phyloP scores from a whole-genome alignment of 352 stramenopile genomes.

The Vaucheria bursata region DNA sequence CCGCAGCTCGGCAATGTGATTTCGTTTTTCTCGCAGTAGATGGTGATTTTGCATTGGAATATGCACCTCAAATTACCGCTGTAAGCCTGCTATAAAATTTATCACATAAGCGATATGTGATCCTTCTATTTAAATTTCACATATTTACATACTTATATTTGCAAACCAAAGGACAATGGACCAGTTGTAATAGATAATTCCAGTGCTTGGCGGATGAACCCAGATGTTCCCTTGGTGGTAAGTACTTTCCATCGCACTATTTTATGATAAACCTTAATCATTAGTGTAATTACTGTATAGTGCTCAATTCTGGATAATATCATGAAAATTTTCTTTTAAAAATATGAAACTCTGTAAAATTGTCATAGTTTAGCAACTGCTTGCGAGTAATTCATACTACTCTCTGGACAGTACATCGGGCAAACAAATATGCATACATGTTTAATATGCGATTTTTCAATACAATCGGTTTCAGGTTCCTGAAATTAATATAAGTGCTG shows the following conservation, averaged over 20 bases:
- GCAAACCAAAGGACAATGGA: conserved; percentile 48
- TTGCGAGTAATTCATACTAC: too few relatives aligned
- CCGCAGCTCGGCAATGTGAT: conserved; percentile 38
- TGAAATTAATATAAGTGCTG: conserved; percentile 42
- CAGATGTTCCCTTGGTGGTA: conserved; percentile 70
- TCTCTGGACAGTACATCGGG: too few relatives aligned
- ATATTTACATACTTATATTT: too few relatives aligned
- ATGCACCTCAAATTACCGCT: conserved; percentile 75
- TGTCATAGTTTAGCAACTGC: too few relatives aligned
- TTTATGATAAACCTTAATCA: not conserved
- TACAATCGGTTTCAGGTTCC: conserved; percentile 33
- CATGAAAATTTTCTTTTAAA: conserved; percentile 5
- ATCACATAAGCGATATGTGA: too few relatives aligned
- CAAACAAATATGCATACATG: too few relatives aligned
- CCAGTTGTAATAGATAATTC: conserved; percentile 97
- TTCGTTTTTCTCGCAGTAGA: conserved; percentile 89
- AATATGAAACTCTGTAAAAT: too few relatives aligned
- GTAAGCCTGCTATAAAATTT: too few relatives aligned
- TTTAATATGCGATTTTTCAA: too few relatives aligned
- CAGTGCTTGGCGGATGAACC: conserved; percentile 79
- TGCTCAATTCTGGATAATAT: too few relatives aligned
- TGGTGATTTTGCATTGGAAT: conserved; percentile 90
- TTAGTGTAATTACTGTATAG: too few relatives aligned
- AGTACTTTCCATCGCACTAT: not conserved
- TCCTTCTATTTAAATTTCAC: too few relatives aligned